phyloP scores from a whole-genome alignment of 139 green algal species.

The Nannochloris sp. region DNA sequence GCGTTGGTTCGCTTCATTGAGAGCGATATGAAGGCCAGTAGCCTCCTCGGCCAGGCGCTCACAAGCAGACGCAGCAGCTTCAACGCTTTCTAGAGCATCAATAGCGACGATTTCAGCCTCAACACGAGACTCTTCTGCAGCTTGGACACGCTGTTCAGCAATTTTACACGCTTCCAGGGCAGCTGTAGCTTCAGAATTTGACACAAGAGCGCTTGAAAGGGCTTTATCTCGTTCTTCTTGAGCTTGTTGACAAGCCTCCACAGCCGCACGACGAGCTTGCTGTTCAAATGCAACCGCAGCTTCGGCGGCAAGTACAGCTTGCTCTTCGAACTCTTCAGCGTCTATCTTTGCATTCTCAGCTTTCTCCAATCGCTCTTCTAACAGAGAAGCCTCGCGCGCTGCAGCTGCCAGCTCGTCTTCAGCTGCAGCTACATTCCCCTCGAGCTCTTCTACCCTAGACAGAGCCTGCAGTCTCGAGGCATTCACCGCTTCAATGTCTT shows the following conservation, averaged over 20 bases:
- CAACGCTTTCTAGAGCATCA: neutral
- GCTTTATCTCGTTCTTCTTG: no score
- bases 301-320: no score
- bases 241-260: no score
- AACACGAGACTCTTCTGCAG: no score
- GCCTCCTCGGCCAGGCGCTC: neutral
- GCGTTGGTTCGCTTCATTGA: neutral
- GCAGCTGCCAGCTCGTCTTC: neutral
- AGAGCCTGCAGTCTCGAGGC: neutral
- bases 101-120: no score
- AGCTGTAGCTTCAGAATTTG: no score
- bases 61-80: neutral
- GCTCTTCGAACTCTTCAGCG: neutral
- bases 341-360: neutral
- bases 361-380: no score
- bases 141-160: no score
- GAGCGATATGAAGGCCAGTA: neutral
- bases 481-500: slow-evolving; percentile 1
- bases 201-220: no score
- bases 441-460: slow-evolving; percentile 3
- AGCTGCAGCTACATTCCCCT: neutral
- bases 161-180: no score
- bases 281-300: no score
- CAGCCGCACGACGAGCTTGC: no score
- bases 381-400: neutral